Evolutionary conservation across 345 rosid genomes (phyloP), one percentile per base, ranked within the genome.

Genomic region (Citrus glauca): DNA sequence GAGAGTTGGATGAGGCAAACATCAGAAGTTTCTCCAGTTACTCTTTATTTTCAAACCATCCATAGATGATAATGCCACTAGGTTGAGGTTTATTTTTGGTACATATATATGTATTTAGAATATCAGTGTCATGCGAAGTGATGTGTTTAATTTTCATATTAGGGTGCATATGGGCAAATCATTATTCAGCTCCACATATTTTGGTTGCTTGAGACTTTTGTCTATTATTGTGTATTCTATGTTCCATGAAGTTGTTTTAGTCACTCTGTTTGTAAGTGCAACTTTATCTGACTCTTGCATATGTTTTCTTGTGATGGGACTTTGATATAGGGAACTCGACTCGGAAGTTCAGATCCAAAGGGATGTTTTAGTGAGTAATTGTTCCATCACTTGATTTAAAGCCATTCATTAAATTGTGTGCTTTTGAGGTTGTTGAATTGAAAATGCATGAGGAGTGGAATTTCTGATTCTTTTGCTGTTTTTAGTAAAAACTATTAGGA

Each of bases 281-380:
- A 24, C 22, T 57, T 66, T 81, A 25, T 33, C 62, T 78, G 19
- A 65, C 60, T 63, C 33, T 62, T 60, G 16, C 35, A 45, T 81
- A 19, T 60, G 13, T 78, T 79, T 64, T 50, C 40, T 48, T 45
- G 10, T 70, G 19, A 30, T 62, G 87, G 86, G 67, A 86, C 81
- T 79, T 28, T 83, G 65, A 81, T 75, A 82, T 87, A 96, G 98
- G 99, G 99, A 72, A 94, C 99, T 67, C 86, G 99, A 78, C 99
- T 96, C 50, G 99, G 98, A 79, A 94, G 94, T 88, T 92, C 98
- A 82, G 98, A 96, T 84, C 99, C 99, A 50, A 96, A 96, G 86
- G 99, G 97, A 82, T 96, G 99, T 82, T 87, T 94, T 82, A 94
- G 99, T 96, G 86, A 96, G 98, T 89, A 74, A 48, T 69, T 77